Evolutionary conservation across 495 filamentous ascomycete genomes (phyloP).

Genomic region (Aspergillus bertholletiae): DNA sequence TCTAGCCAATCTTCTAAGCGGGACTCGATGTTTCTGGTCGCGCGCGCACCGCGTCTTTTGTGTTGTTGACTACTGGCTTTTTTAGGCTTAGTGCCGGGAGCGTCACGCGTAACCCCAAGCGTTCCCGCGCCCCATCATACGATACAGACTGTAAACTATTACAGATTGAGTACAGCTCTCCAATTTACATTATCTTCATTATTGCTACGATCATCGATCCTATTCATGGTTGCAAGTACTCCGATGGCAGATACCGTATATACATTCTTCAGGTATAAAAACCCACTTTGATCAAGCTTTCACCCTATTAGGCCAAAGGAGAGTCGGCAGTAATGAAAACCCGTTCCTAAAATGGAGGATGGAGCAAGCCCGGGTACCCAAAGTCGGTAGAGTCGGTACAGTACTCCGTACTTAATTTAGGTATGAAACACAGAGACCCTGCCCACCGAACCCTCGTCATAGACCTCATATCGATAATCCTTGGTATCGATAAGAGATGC

Average conservation of each 20-base stretch:
- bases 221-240: background rate
- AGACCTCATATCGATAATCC: conserved; percentile 7
- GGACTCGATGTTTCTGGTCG: conserved; percentile 16
- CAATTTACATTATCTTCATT: background rate
- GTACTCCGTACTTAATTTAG: background rate
- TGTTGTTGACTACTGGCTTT: conserved; percentile 17
- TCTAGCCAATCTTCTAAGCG: conserved; percentile 17
- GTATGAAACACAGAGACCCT: background rate
- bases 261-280: background rate
- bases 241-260: background rate
- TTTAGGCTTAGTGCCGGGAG: conserved; percentile 16
- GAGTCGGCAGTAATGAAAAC: background rate
- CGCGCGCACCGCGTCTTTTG: conserved; percentile 25
- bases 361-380: background rate
- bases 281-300: background rate
- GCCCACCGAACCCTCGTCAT: background rate
- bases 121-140: conserved; percentile 14
- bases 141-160: conserved; percentile 6
- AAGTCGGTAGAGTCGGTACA: background rate
- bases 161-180: background rate
- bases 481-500: conserved; percentile 15
- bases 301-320: background rate
- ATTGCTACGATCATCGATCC: background rate
- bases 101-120: conserved; percentile 20
- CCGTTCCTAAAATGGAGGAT: background rate